phyloP scores from a whole-genome alignment of 345 rosid genomes.

The Citropsis articulata region DNA sequence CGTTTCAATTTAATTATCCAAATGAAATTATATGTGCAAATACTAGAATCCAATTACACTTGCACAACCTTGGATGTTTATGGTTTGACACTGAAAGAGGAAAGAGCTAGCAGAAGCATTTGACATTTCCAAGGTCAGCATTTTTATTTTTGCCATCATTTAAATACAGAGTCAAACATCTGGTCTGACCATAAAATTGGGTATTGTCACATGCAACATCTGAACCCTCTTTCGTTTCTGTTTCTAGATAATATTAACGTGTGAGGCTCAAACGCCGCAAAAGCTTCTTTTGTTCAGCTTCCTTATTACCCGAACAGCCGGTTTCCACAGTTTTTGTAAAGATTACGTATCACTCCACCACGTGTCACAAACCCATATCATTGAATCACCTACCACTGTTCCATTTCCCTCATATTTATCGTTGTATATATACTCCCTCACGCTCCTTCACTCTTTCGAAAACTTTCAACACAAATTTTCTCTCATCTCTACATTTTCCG shows the following conservation, averaged over 20 bases:
- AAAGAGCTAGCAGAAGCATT: neutral
- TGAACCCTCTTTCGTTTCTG: neutral
- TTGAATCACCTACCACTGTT: conserved; percentile 13
- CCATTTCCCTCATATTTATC: neutral
- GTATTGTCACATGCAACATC: neutral
- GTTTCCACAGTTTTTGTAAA: conserved; percentile 21
- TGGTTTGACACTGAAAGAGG: neutral
- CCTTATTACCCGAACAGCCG: conserved; percentile 21
- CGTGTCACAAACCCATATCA: conserved; percentile 33
- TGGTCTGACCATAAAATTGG: neutral
- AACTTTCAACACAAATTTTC: neutral
- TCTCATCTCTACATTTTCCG: neutral
- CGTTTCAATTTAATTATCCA: neutral
- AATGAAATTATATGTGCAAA: too few relatives aligned
- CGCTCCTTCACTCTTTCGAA: conserved; percentile 13
- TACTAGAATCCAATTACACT: neutral
- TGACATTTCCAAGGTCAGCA: conserved; percentile 20
- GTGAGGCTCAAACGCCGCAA: conserved; percentile 12
- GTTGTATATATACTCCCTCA: conserved; percentile 11
- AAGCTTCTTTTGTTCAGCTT: neutral
- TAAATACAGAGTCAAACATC: conserved; percentile 13
- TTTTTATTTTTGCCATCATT: neutral
- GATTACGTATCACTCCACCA: conserved; percentile 27
- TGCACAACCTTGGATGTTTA: neutral
- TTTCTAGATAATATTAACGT: conserved; percentile 1